Conservation (phyloP, 2,329 filamentous ascomycete species). For the Amesomyces nigricolor region DNA sequence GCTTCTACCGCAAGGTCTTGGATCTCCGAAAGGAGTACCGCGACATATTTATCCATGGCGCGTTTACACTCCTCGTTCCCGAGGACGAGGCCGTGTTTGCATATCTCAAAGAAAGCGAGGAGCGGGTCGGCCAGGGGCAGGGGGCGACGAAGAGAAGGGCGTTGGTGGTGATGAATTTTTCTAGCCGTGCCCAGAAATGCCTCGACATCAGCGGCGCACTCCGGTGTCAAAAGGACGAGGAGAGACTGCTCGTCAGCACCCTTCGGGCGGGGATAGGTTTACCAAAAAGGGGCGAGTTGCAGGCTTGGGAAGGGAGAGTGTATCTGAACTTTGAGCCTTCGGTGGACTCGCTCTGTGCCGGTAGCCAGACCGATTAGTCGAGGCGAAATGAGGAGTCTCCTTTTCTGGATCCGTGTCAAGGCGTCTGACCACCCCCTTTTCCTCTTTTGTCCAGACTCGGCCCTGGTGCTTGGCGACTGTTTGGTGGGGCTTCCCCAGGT, state of each 20-base stretch:
- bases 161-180: slow-evolving; percentile 22
- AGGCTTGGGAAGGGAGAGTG: slow-evolving; percentile 17
- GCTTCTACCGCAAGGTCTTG: slow-evolving; percentile 56
- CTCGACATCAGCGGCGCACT: slow-evolving; percentile 4
- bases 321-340: slow-evolving; percentile 9
- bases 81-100: slow-evolving; percentile 39
- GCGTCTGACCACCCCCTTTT: too few species aligned
- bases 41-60: slow-evolving; percentile 56
- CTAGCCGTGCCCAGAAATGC: slow-evolving; percentile 6
- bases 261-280: slow-evolving; percentile 5
- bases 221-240: slow-evolving; percentile 1
- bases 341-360: too few species aligned
- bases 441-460: too few species aligned
- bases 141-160: slow-evolving; percentile 28
- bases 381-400: too few species aligned
- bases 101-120: slow-evolving; percentile 35
- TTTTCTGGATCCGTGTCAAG: too few species aligned
- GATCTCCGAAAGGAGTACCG: slow-evolving; percentile 49
- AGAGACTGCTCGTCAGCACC: slow-evolving; percentile 11
- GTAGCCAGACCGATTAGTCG: too few species aligned
- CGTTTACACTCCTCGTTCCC: slow-evolving; percentile 46
- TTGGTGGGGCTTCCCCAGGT: too few species aligned
- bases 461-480: too few species aligned
- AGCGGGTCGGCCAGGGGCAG: background rate
- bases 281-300: background rate